Percentiles rank a stretch among this genome's conserved stretches.
Evolutionary conservation across 805 yeast species (phyloP).

Genomic region (Nakazawaea siamensis): DNA sequence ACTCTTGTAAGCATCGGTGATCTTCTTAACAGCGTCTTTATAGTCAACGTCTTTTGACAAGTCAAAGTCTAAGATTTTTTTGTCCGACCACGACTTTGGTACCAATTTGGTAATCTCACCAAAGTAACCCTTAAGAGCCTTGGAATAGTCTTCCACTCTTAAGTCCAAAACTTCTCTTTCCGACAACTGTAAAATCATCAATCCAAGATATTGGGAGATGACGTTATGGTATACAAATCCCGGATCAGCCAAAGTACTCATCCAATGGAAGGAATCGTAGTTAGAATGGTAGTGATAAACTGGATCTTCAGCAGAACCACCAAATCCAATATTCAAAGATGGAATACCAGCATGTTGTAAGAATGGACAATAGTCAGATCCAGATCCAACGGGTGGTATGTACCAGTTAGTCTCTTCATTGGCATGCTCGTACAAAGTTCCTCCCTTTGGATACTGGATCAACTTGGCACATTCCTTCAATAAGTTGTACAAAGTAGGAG

Average conservation of each 20-base stretch:
- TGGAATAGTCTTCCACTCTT: conserved; percentile 31
- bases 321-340: conserved; percentile 52
- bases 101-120: conserved; percentile 24
- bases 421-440: conserved; percentile 29
- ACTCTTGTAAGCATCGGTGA: conserved; percentile 7
- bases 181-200: conserved; percentile 36
- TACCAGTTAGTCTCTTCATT: conserved; percentile 19
- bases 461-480: conserved; percentile 34
- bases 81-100: conserved; percentile 30
- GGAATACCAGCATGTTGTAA: conserved; percentile 53
- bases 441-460: conserved; percentile 35
- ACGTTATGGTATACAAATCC: conserved; percentile 52
- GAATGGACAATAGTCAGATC: conserved; percentile 61
- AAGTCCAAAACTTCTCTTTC: conserved; percentile 40
- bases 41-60: conserved; percentile 6
- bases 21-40: conserved; percentile 1
- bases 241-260: conserved; percentile 55
- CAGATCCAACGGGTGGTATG: conserved; percentile 53
- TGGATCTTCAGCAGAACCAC: conserved; percentile 34
- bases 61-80: conserved; percentile 9
- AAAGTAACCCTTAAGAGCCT: conserved; percentile 28
- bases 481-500: conserved; percentile 49
- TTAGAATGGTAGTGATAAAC: conserved; percentile 73
- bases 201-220: conserved; percentile 46
- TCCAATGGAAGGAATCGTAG: conserved; percentile 69